Evolutionary conservation across 192 early-diverging fungal genomes (phyloP).

Genomic region (Coemansia sp.): DNA sequence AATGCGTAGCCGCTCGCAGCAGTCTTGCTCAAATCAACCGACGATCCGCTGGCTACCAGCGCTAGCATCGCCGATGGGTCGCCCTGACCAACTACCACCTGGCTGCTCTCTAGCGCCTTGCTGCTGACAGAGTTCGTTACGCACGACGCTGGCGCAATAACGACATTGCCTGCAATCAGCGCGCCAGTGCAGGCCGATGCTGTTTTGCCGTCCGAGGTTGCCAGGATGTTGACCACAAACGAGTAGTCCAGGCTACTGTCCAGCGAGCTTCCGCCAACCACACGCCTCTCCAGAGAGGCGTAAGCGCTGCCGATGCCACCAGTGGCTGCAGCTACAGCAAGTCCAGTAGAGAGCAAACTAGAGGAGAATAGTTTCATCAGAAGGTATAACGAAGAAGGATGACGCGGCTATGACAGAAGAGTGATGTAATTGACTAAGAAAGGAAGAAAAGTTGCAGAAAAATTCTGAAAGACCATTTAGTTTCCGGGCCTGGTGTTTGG

Average conservation of each 20-base stretch:
- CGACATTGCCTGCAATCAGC: slow-evolving; percentile 35
- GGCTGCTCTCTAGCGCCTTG: slow-evolving; percentile 33
- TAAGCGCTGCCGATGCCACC: slow-evolving; percentile 17
- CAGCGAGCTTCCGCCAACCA: slow-evolving; percentile 29
- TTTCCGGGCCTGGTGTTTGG: no score
- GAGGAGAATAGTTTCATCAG: slow-evolving; percentile 32
- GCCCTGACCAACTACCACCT: slow-evolving; percentile 40
- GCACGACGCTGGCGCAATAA: slow-evolving; percentile 39
- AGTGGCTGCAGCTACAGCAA: slow-evolving; percentile 29
- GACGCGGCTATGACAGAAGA: not conserved
- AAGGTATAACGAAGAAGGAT: not conserved
- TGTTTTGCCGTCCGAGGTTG: slow-evolving; percentile 11
- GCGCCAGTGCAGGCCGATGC: slow-evolving; percentile 39
- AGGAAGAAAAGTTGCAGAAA: slow-evolving; percentile 1
- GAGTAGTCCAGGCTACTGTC: slow-evolving; percentile 14
- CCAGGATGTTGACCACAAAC: slow-evolving; percentile 35
- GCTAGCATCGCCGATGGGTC: slow-evolving; percentile 11
- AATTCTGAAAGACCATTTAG: not conserved
- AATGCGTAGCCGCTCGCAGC: slow-evolving; percentile 22
- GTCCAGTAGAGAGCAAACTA: slow-evolving; percentile 16
- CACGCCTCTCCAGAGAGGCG: slow-evolving; percentile 29
- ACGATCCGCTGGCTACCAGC: not conserved
- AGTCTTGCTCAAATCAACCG: slow-evolving; percentile 14
- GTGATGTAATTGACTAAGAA: not conserved
- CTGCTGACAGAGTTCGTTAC: slow-evolving; percentile 48